Evolutionary conservation across 116 monocot genomes (phyloP), one percentile per base, ranked within the genome.

Genomic region (Iris pallida): DNA sequence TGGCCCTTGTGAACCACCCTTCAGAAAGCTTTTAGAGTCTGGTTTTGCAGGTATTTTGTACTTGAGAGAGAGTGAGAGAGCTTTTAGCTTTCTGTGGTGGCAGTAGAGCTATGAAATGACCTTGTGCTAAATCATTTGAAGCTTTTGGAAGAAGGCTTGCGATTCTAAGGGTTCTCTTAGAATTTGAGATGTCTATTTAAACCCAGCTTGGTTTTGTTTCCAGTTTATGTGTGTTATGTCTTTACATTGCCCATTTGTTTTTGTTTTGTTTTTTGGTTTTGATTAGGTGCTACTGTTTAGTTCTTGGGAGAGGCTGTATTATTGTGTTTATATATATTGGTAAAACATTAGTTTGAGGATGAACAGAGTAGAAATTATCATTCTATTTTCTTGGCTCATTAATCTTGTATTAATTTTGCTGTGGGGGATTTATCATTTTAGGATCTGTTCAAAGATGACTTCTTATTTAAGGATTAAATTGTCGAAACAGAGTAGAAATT

Each of bases 141-240:
- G 19, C 10, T 64, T 64, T 47, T 5, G 9, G 19, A 45, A 17
- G 43, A 41, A n/a, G 6, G 64, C 47, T 46, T 45, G 45, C 11
- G 1, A 59, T 59, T 59, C 41, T 59, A 40, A 30, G 40, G 59
- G 4, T 59, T 8, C 8, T 59, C 7, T 44, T 64, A 8, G 16
- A 47, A 47, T 8, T 17, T 16, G 47, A 30, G 30, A 30, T 30
- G 30, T 16, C n/a, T 59, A 59, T 64, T 47, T 64, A 46, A 47
- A 20, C 18, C 47, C 1, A 47, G 18, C 47, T 64, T 64, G 64
- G 64, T 46, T 47, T 64, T 45, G 15, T 64, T 64, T 47, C 30
- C 30, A 3, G 30, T 30, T 30, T 30, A 30, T 30, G 30, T 30
- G 30, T 30, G n/a, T n/a, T n/a, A n/a, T n/a, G n/a, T 30, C 20